These are phyloP conservation scores for Daldinia bambusicola DNA, from an alignment of 495 filamentous ascomycete genomes.

Conservation along the genomic window DNA sequence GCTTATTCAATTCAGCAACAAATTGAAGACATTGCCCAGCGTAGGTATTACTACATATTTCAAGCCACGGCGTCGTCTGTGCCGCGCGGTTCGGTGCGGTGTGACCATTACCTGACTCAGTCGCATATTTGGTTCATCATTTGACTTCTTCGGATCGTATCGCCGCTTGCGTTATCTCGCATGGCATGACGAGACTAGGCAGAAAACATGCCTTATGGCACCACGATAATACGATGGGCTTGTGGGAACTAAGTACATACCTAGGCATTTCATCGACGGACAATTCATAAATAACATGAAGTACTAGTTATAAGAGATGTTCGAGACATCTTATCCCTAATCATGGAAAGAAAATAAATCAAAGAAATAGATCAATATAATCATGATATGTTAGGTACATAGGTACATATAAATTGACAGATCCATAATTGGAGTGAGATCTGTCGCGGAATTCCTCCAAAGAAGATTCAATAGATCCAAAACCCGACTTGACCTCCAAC, in stretches of 20 bases:
- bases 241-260: not conserved
- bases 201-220: not conserved
- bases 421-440: not conserved
- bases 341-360: not conserved
- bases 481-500: not conserved
- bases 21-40: not conserved
- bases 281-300: not conserved
- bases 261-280: not conserved
- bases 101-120: conserved; percentile 23
- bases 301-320: not conserved
- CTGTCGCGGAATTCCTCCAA: not conserved
- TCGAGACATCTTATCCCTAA: not conserved
- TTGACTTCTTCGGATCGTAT: conserved; percentile 15
- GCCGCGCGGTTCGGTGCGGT: not conserved
- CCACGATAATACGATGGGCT: not conserved
- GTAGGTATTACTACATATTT: conserved; percentile 6
- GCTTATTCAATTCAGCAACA: not conserved
- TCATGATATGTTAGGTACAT: not conserved
- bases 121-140: conserved; percentile 22
- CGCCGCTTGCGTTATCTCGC: conserved; percentile 11
- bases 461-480: conserved; percentile 4
- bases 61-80: conserved; percentile 4
- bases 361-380: too few species aligned
- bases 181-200: conserved; percentile 5
- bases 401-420: not conserved